Percentiles rank a stretch among this genome's conserved stretches.
These are phyloP conservation scores for Candida neerlandica DNA, from an alignment of 1,139 yeast genomes.

Conservation along the genomic window DNA sequence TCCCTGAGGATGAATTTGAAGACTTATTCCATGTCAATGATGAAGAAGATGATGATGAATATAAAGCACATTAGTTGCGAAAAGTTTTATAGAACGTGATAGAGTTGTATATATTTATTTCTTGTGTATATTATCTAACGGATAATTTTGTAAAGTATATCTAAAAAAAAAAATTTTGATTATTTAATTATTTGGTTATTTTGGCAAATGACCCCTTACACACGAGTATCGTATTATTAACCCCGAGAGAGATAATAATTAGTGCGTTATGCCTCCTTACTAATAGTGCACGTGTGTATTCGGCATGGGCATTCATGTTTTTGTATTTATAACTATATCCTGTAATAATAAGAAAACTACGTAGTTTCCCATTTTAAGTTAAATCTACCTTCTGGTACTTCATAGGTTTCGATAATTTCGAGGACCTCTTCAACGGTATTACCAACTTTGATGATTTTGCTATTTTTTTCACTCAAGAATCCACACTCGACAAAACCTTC, in stretches of 20 bases:
- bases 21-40: constrained; percentile 54
- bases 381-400: constrained; percentile 74
- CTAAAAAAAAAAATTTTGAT: too few relatives aligned
- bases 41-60: constrained; percentile 27
- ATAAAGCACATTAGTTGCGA: constrained; percentile 19
- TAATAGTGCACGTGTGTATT: not conserved
- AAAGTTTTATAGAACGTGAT: not conserved
- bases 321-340: not conserved
- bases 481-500: constrained; percentile 59
- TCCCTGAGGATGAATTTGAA: constrained; percentile 54
- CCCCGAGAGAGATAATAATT: not conserved
- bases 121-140: not conserved
- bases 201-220: too few relatives aligned
- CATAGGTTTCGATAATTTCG: constrained; percentile 58
- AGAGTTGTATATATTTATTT: not conserved
- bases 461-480: constrained; percentile 69
- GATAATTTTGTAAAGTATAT: not conserved
- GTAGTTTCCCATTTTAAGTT: constrained; percentile 67
- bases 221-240: too few relatives aligned
- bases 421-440: constrained; percentile 68
- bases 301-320: not conserved
- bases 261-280: too few relatives aligned
- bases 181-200: too few relatives aligned
- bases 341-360: constrained; percentile 11
- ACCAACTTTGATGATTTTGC: constrained; percentile 71